Conservation (phyloP, 2,329 filamentous ascomycete species). For the Cladosporium sp. region DNA sequence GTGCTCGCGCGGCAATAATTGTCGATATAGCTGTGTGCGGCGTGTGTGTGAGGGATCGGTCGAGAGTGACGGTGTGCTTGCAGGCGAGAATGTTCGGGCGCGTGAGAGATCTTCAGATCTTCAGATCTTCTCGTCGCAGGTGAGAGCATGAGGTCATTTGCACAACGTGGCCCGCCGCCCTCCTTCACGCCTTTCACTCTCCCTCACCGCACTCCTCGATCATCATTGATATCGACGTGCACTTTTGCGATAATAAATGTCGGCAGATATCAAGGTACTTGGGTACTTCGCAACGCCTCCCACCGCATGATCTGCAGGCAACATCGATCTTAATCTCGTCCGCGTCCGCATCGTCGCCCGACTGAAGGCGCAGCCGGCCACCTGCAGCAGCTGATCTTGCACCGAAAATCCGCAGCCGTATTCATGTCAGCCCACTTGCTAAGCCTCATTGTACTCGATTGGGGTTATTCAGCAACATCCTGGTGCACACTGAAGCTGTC, state of each 20-base stretch:
- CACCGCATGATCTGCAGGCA: background rate
- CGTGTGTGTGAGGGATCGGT: background rate
- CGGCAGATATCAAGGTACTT: background rate
- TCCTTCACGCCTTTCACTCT: background rate
- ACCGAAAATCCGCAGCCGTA: background rate
- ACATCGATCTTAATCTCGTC: no score
- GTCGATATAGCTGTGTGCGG: background rate
- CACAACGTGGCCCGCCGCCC: background rate
- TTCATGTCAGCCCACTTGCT: background rate
- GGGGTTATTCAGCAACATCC: background rate
- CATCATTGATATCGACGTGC: background rate
- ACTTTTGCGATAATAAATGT: background rate
- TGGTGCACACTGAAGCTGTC: background rate
- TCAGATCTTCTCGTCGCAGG: background rate
- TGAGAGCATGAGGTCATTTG: background rate
- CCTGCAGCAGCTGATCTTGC: background rate
- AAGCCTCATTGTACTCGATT: background rate
- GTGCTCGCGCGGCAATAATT: background rate
- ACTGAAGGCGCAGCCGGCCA: background rate
- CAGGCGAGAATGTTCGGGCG: background rate
- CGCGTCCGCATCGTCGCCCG: no score
- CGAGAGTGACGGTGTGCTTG: background rate
- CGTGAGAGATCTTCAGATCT: background rate
- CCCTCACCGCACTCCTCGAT: background rate
- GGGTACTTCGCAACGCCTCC: background rate